These are phyloP conservation scores for Collybiopsis luxurians DNA, from an alignment of 768 basidiomycete species.

Conservation along the genomic window DNA sequence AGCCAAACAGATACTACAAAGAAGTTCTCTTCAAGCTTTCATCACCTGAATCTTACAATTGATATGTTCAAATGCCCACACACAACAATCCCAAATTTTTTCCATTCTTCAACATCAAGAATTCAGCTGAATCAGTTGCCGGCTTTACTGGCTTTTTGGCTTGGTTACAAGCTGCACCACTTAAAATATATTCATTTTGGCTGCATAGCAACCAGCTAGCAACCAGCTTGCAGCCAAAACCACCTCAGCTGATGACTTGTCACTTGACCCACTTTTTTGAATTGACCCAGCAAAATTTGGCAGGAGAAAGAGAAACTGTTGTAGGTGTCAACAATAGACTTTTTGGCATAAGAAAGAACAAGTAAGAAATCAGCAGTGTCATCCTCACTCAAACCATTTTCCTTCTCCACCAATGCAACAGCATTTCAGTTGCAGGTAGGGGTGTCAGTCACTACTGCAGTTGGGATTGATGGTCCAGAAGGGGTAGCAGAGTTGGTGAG, in stretches of 20 bases:
- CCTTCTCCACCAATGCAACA: not conserved
- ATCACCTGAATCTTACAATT: constrained; percentile 3
- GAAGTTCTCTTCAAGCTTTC: not conserved
- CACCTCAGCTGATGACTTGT: no score
- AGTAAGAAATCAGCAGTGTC: not conserved
- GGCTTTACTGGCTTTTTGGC: no score
- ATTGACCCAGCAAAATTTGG: no score
- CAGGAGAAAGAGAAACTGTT: not conserved
- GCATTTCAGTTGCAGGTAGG: not conserved
- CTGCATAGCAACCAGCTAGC: no score
- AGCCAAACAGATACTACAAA: not conserved
- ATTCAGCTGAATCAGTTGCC: constrained; percentile 20
- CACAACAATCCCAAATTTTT: constrained; percentile 18
- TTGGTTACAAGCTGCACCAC: no score
- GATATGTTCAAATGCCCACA: constrained; percentile 10
- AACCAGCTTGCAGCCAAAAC: no score
- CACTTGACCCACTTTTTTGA: no score
- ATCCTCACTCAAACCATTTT: not conserved
- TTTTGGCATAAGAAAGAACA: not conserved
- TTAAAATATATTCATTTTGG: no score
- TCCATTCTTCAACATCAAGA: constrained; percentile 24
- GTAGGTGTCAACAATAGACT: not conserved
- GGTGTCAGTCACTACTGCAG: not conserved
- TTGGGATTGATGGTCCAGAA: not conserved
- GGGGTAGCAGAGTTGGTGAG: not conserved